phyloP scores from a whole-genome alignment of 73 alveolate species.

The Tetrahymena elliotti region DNA sequence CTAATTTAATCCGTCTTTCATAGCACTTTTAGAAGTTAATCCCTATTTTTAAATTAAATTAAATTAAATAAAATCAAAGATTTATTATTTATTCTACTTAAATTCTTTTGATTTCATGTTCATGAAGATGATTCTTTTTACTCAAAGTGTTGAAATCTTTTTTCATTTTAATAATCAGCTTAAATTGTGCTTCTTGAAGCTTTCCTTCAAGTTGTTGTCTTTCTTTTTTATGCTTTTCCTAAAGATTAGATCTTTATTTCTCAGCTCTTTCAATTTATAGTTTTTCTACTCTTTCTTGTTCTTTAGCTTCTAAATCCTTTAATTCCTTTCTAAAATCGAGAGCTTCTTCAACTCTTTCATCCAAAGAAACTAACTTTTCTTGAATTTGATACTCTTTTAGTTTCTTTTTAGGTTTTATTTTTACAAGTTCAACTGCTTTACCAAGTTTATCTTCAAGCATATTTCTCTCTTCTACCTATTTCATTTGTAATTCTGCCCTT shows the following conservation, averaged over 20 bases:
- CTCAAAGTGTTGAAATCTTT: conserved; percentile 70
- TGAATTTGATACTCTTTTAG: conserved; percentile 72
- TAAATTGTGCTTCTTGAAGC: conserved; percentile 76
- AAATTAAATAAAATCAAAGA: background rate
- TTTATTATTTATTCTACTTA: background rate
- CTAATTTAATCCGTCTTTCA: conserved; percentile 50
- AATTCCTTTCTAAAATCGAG: conserved; percentile 89
- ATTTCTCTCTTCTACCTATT: conserved; percentile 70
- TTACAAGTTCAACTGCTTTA: conserved; percentile 74
- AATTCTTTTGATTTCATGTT: conserved; percentile 86
- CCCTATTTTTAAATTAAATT: conserved; percentile 7
- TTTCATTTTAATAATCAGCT: conserved; percentile 78
- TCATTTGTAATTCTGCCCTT: conserved; percentile 66
- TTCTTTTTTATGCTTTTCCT: conserved; percentile 49
- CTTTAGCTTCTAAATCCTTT: conserved; percentile 71
- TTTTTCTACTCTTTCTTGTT: conserved; percentile 81
- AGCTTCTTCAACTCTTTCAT: conserved; percentile 96
- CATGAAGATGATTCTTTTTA: conserved; percentile 84
- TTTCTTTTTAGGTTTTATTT: conserved; percentile 79
- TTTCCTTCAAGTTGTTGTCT: conserved; percentile 86
- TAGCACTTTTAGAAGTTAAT: conserved; percentile 49
- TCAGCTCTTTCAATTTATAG: conserved; percentile 75
- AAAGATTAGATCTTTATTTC: conserved; percentile 67
- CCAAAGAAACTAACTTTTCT: conserved; percentile 87
- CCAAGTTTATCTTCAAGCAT: conserved; percentile 67